Conservation (phyloP, 164 flowering plant species). For the Buxus sempervirens region DNA sequence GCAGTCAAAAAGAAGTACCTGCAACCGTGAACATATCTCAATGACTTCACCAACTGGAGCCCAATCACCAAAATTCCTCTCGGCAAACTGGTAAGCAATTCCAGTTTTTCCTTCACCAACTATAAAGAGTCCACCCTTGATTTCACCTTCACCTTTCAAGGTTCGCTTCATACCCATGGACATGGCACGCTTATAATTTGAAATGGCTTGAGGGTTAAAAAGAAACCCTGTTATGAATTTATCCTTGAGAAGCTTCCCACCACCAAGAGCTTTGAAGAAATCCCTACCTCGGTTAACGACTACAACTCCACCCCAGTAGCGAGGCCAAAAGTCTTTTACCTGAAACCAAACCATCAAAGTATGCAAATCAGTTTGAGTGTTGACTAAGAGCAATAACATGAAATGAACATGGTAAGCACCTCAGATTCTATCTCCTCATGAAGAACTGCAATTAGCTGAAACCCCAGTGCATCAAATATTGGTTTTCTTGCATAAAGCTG, state of each 20-base stretch:
- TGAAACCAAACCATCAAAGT: conserved; percentile 18
- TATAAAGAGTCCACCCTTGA: conserved; percentile 70
- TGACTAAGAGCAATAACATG: neutral
- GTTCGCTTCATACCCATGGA: conserved; percentile 49
- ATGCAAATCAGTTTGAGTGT: neutral
- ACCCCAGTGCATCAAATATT: conserved; percentile 67
- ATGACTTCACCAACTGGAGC: conserved; percentile 64
- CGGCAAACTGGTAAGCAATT: conserved; percentile 75
- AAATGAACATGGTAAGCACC: conserved; percentile 31
- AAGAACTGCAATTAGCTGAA: conserved; percentile 62
- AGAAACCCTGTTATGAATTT: conserved; percentile 68
- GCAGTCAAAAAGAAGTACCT: conserved; percentile 34
- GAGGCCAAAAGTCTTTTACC: conserved; percentile 85
- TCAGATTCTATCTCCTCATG: conserved; percentile 73
- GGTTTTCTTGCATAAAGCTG: conserved; percentile 68
- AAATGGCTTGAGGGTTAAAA: conserved; percentile 59
- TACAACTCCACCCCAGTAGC: conserved; percentile 78
- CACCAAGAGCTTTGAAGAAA: conserved; percentile 79
- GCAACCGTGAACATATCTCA: conserved; percentile 49
- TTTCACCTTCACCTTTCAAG: conserved; percentile 70
- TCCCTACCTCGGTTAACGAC: conserved; percentile 44
- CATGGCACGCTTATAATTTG: conserved; percentile 73
- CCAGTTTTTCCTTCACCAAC: conserved; percentile 69
- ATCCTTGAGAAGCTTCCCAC: conserved; percentile 68
- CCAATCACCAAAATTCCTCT: conserved; percentile 83